A percentile compares a stretch with the other conserved stretches of the same genome.
Conservation (phyloP, 768 basidiomycete genomes). For the Lactarius akahatsu region DNA sequence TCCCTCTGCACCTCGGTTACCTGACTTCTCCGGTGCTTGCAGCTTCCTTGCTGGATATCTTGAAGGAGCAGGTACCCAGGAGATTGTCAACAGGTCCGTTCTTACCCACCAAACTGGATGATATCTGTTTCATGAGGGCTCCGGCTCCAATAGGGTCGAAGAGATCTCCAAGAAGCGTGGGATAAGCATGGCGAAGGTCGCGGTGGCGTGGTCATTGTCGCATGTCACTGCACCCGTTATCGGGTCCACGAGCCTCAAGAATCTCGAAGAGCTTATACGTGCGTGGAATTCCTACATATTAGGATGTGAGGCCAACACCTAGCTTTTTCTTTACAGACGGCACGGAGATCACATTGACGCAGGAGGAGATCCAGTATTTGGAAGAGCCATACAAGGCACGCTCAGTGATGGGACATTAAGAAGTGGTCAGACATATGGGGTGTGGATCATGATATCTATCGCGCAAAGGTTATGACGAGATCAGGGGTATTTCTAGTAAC, state of each 20-base stretch:
- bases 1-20: too few relatives aligned
- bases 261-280: slow-evolving; percentile 27
- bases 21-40: not conserved
- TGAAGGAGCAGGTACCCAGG: slow-evolving; percentile 13
- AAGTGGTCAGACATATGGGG: slow-evolving; percentile 22
- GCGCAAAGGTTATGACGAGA: not conserved
- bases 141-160: slow-evolving; percentile 37
- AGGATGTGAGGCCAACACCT: not conserved
- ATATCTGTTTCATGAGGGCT: not conserved
- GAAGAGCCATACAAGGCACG: slow-evolving; percentile 28
- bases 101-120: not conserved
- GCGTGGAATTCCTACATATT: not conserved
- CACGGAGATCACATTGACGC: slow-evolving; percentile 16
- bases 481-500: not conserved
- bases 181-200: slow-evolving; percentile 45
- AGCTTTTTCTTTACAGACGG: slow-evolving; percentile 6
- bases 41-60: slow-evolving; percentile 8
- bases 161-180: slow-evolving; percentile 41
- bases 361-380: slow-evolving; percentile 23
- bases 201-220: slow-evolving; percentile 37
- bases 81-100: slow-evolving; percentile 27
- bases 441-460: slow-evolving; percentile 5
- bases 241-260: slow-evolving; percentile 25
- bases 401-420: slow-evolving; percentile 19
- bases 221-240: slow-evolving; percentile 20